phyloP scores from a whole-genome alignment of 768 basidiomycete genomes.

The Auricularia sp. region DNA sequence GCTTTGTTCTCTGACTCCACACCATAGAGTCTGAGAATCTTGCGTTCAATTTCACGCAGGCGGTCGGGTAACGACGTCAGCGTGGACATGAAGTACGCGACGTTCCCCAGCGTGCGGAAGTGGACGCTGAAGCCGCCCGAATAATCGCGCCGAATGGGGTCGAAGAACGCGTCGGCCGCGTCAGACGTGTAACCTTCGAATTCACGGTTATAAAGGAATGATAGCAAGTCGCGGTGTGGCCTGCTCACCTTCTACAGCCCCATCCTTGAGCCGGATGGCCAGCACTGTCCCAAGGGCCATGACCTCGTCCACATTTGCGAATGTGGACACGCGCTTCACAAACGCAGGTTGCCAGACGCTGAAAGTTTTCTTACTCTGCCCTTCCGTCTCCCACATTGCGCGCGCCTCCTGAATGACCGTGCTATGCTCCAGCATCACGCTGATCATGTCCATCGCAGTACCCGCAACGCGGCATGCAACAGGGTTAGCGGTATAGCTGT shows the following conservation, averaged over 20 bases:
- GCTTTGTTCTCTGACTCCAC: background rate
- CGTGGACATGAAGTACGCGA: constrained; percentile 89
- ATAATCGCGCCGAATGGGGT: constrained; percentile 17
- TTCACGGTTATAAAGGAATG: constrained; percentile 25
- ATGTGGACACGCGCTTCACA: constrained; percentile 48
- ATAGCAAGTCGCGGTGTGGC: constrained; percentile 32
- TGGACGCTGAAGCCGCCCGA: constrained; percentile 60
- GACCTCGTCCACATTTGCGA: constrained; percentile 49
- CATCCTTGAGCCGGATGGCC: constrained; percentile 60
- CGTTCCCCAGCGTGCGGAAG: constrained; percentile 80
- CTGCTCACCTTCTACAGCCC: constrained; percentile 37
- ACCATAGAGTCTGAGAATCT: constrained; percentile 34
- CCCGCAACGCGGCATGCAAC: constrained; percentile 89
- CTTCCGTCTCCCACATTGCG: constrained; percentile 40
- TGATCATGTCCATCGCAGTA: constrained; percentile 58
- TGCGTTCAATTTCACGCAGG: constrained; percentile 52
- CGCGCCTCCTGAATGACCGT: constrained; percentile 29
- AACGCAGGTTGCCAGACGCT: constrained; percentile 83
- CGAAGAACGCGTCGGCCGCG: constrained; percentile 53
- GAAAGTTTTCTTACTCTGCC: constrained; percentile 33
- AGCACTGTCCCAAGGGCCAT: constrained; percentile 88
- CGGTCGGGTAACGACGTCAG: constrained; percentile 54
- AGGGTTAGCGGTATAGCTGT: constrained; percentile 92
- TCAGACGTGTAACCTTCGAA: constrained; percentile 40
- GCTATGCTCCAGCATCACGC: constrained; percentile 34